Evolutionary conservation across 805 yeast genomes (phyloP), one percentile per base, ranked within the genome.

Genomic region (Starmerella ratchasimensis): DNA sequence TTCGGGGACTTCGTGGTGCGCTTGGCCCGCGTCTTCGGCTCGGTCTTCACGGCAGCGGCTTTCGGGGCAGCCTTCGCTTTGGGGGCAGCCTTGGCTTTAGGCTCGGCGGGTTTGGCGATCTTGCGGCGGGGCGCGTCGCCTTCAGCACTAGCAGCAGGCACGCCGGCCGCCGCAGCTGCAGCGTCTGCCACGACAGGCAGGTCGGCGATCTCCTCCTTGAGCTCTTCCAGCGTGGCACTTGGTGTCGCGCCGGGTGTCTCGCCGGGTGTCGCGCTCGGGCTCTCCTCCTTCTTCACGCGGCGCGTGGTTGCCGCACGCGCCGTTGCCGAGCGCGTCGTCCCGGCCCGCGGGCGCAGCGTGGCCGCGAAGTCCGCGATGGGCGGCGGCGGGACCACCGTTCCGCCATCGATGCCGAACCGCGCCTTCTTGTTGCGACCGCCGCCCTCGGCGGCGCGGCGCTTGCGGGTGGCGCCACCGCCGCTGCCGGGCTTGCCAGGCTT

Each of bases 401-500:
- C 37, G 18, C 37, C 40, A 16, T 42, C 11, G 19, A 43, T 44
- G 9, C 38, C 29, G 16, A 37, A 24, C n/a, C 11, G 13, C n/a
- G 27, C 38, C 34, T 39, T 24, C 29, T 34, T 39, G 19, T 28
- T 48, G 15, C 29, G 33, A 15, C 37, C 31, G n/a, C 38, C 39
- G 37, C 59, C 59, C 14, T 54, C 61, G 34, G 56, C 62, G 25
- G 58, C 63, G 8, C 23, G 17, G 5, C 32, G 15, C 19, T 17
- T 5, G 8, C 28, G 28, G 9, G 9, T 9, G 7, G 23, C 23
- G 5, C 15, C 16, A 8, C 23, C 32, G 17, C 49, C 66, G 25
- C 63, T 59, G 16, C 69, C 62, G 41, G 61, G 62, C 14, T 35
- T 27, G 15, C 30, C 13, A 26, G 14, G 14, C 5, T 10, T 18